These are phyloP conservation scores for Acrocalymma vagum DNA, from an alignment of 2,329 filamentous ascomycete species.

Conservation along the genomic window DNA sequence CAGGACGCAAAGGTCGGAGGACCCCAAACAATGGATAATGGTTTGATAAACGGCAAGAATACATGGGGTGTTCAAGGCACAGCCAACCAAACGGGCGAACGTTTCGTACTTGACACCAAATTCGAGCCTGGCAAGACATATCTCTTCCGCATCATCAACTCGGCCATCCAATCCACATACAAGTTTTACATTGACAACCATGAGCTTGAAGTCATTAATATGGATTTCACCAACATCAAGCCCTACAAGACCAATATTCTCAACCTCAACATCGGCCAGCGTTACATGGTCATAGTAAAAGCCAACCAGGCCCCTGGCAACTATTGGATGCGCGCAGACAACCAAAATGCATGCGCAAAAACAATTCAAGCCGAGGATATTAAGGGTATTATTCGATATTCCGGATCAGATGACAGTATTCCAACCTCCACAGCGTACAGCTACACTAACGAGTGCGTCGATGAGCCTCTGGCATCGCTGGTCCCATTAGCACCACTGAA, in stretches of 20 bases:
- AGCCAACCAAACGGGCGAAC: slow-evolving; percentile 28
- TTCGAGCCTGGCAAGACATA: slow-evolving; percentile 64
- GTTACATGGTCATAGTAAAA: slow-evolving; percentile 31
- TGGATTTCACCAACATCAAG: slow-evolving; percentile 47
- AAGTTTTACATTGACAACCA: slow-evolving; percentile 55
- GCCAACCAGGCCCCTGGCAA: slow-evolving; percentile 23
- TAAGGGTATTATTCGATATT: slow-evolving; percentile 44
- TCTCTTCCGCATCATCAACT: slow-evolving; percentile 71
- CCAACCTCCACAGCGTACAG: slow-evolving; percentile 41
- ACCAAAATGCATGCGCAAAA: slow-evolving; percentile 44
- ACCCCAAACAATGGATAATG: slow-evolving; percentile 45
- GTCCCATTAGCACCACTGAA: slow-evolving; percentile 41
- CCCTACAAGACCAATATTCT: slow-evolving; percentile 48
- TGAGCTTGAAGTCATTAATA: slow-evolving; percentile 47
- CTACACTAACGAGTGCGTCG: slow-evolving; percentile 44
- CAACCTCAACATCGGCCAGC: slow-evolving; percentile 45
- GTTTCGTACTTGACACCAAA: slow-evolving; percentile 36
- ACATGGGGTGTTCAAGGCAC: slow-evolving; percentile 32
- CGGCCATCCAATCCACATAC: slow-evolving; percentile 50
- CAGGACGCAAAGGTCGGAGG: slow-evolving; percentile 24
- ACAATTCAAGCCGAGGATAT: slow-evolving; percentile 38
- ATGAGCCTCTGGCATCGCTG: slow-evolving; percentile 42
- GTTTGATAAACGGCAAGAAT: slow-evolving; percentile 54
- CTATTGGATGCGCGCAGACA: slow-evolving; percentile 41
- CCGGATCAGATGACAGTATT: slow-evolving; percentile 14